A percentile compares a stretch with the other conserved stretches of the same genome.
Conservation (phyloP, 257 asterid genomes). For the Solanum sejunctum region DNA sequence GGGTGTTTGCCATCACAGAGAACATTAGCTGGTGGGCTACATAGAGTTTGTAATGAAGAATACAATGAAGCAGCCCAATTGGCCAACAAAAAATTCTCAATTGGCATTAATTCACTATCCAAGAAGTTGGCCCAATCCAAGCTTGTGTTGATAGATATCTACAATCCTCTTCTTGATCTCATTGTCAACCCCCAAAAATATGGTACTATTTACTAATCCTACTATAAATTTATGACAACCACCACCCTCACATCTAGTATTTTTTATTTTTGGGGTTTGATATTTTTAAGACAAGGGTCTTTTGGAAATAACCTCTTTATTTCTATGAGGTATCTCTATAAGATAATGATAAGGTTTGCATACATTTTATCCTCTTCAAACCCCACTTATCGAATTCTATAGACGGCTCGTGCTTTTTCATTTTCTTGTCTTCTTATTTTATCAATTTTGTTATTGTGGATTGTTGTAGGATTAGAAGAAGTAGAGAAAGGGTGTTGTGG, state of each 20-base stretch:
- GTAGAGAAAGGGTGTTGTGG: slow-evolving; percentile 32
- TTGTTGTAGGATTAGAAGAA: slow-evolving; percentile 20
- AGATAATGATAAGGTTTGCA: too few relatives aligned
- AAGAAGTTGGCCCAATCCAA: slow-evolving; percentile 7
- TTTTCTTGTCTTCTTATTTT: too few relatives aligned
- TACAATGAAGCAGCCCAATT: slow-evolving; percentile 28
- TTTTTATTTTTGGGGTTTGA: too few relatives aligned
- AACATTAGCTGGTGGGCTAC: slow-evolving; percentile 28
- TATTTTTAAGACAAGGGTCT: too few relatives aligned
- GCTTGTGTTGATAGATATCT: slow-evolving; percentile 18
- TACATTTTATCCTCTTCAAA: too few relatives aligned
- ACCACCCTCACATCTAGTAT: too few relatives aligned
- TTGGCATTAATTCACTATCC: not conserved
- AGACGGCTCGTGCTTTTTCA: too few relatives aligned
- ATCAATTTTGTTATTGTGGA: not conserved
- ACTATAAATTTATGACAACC: not conserved
- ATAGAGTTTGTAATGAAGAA: slow-evolving; percentile 15
- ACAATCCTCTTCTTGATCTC: slow-evolving; percentile 18
- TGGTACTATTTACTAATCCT: slow-evolving; percentile 7
- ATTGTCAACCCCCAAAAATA: slow-evolving; percentile 18
- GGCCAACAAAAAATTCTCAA: slow-evolving; percentile 22
- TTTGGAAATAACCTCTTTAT: too few relatives aligned
- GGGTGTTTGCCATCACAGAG: slow-evolving; percentile 49
- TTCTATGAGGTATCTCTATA: too few relatives aligned
- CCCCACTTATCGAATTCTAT: too few relatives aligned